These are phyloP conservation scores for Fonsecaea pugnacius DNA, from an alignment of 2,329 filamentous ascomycete species.

Conservation along the genomic window DNA sequence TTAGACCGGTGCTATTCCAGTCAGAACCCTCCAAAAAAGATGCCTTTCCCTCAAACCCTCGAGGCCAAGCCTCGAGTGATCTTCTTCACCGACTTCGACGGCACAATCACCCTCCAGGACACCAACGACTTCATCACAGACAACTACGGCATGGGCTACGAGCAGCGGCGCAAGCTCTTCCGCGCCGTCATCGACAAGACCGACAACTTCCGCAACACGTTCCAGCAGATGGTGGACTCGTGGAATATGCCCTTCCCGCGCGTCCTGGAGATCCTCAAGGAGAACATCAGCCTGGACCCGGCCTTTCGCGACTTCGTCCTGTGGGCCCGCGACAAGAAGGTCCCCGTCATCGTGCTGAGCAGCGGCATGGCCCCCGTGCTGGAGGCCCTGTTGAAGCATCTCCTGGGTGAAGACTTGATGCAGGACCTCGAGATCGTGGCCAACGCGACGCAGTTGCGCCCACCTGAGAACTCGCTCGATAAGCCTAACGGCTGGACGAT, in stretches of 20 bases:
- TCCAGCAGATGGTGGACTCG: constrained; percentile 90
- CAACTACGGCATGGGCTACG: constrained; percentile 80
- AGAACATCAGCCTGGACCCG: constrained; percentile 87
- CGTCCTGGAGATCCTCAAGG: constrained; percentile 76
- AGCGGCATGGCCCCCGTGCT: constrained; percentile 95
- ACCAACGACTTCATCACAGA: constrained; percentile 79
- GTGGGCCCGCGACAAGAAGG: constrained; percentile 79
- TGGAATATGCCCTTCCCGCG: constrained; percentile 78
- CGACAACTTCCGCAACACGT: constrained; percentile 63
- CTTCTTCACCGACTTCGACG: constrained; percentile 99
- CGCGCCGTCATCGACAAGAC: constrained; percentile 72
- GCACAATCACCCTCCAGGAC: constrained; percentile 81
- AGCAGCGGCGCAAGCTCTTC: constrained; percentile 73
- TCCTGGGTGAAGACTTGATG: constrained; percentile 74
- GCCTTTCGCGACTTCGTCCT: constrained; percentile 84
- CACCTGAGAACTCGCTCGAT: constrained; percentile 74
- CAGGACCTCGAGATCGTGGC: constrained; percentile 85
- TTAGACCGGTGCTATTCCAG: background rate
- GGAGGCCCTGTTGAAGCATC: constrained; percentile 74
- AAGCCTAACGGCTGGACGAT: constrained; percentile 86
- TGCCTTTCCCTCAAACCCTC: constrained; percentile 41
- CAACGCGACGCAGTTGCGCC: constrained; percentile 72
- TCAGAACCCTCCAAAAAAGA: constrained; percentile 8
- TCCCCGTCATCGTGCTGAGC: constrained; percentile 89
- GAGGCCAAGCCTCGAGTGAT: constrained; percentile 77